Percentiles rank a stretch among this genome's conserved stretches.
phyloP scores from a whole-genome alignment of 345 rosid species.

The Linum usitatissimum region DNA sequence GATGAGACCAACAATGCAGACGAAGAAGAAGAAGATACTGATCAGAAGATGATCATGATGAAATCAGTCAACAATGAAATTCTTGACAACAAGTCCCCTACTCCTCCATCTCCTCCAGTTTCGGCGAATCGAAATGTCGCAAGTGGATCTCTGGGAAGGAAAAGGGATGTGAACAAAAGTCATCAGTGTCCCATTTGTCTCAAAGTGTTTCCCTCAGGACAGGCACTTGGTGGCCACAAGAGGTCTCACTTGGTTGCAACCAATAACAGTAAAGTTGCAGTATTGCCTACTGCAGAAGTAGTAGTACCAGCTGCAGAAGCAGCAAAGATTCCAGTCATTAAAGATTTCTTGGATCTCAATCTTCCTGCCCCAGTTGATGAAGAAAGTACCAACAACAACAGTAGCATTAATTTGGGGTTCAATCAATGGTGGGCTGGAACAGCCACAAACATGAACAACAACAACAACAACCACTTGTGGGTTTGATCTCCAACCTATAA shows the following conservation, averaged over 20 bases:
- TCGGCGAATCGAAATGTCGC: neutral
- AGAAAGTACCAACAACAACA: constrained; percentile 12
- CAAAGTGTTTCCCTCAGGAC: constrained; percentile 60
- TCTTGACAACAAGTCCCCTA: constrained; percentile 4
- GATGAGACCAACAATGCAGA: constrained; percentile 12
- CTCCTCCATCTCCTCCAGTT: neutral
- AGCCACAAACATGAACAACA: constrained; percentile 29
- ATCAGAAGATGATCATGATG: neutral
- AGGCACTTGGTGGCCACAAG: constrained; percentile 82
- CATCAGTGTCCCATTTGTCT: constrained; percentile 64
- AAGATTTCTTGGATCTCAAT: constrained; percentile 41
- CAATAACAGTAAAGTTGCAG: constrained; percentile 14
- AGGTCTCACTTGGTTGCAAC: constrained; percentile 43
- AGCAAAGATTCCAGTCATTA: constrained; percentile 11
- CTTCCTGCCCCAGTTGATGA: constrained; percentile 49
- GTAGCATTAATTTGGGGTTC: constrained; percentile 16
- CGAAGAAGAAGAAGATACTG: constrained; percentile 25
- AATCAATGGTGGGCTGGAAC: constrained; percentile 40
- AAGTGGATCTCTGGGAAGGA: constrained; percentile 7
- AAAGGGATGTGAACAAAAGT: neutral
- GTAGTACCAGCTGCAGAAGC: neutral
- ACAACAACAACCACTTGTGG: constrained; percentile 26
- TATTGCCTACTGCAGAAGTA: constrained; percentile 3
- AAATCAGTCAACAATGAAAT: constrained; percentile 13
- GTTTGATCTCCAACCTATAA: constrained; percentile 32